phyloP scores from a whole-genome alignment of 352 stramenopile species.

The Globisporangium cystogenes region DNA sequence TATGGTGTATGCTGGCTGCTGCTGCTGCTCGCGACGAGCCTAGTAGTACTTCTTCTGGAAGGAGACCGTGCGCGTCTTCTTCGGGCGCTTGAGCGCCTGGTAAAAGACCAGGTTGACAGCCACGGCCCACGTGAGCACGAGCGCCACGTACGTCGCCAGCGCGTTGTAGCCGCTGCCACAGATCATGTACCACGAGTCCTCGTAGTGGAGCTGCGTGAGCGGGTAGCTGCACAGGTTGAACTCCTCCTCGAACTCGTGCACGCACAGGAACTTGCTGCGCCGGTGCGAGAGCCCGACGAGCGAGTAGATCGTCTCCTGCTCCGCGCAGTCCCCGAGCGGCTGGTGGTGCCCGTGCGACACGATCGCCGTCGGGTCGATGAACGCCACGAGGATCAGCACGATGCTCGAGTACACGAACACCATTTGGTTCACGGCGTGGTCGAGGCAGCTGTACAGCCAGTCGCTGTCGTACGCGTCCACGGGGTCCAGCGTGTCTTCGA shows the following conservation, averaged over 20 bases:
- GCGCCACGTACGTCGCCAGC: conserved; percentile 43
- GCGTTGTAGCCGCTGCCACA: conserved; percentile 64
- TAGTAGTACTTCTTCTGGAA: conserved; percentile 44
- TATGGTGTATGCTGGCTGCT: too few relatives aligned
- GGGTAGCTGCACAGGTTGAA: conserved; percentile 83
- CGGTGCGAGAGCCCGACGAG: conserved; percentile 47
- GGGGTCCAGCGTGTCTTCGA: conserved; percentile 48
- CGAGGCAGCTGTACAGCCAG: conserved; percentile 66
- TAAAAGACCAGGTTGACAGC: conserved; percentile 26
- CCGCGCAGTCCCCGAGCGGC: conserved; percentile 57
- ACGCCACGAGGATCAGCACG: conserved; percentile 45
- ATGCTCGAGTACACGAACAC: conserved; percentile 66
- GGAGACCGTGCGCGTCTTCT: conserved; percentile 47
- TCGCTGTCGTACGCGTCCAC: conserved; percentile 78
- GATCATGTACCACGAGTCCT: conserved; percentile 84
- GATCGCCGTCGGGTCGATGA: conserved; percentile 63
- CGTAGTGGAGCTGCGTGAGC: conserved; percentile 56
- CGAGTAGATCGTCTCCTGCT: conserved; percentile 53
- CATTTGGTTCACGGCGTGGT: conserved; percentile 82
- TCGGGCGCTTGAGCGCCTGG: conserved; percentile 67
- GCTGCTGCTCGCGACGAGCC: not conserved
- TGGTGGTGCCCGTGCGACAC: conserved; percentile 76
- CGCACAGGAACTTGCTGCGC: conserved; percentile 69
- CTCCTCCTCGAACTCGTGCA: conserved; percentile 78
- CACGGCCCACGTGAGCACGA: conserved; percentile 29